Evolutionary conservation across 2,329 filamentous ascomycete genomes (phyloP).

Genomic region (Clonostachys byssicola): DNA sequence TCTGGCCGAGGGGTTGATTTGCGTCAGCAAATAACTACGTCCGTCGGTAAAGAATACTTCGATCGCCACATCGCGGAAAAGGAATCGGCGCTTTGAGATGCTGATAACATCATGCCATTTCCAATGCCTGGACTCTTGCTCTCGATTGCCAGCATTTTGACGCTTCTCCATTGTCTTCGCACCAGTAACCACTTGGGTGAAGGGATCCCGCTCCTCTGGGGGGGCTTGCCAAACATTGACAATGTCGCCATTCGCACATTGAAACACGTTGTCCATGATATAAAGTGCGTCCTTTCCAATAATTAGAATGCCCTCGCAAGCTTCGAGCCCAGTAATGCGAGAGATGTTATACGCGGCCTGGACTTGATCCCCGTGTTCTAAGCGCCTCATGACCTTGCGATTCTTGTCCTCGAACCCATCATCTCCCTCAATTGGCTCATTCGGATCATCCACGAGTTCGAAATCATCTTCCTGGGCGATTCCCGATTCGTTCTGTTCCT

Average conservation of each 20-base stretch:
- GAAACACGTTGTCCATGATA: slow-evolving; percentile 94
- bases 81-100: slow-evolving; percentile 89
- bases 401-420: slow-evolving; percentile 95
- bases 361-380: slow-evolving; percentile 87
- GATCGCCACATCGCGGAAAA: slow-evolving; percentile 94
- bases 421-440: slow-evolving; percentile 68
- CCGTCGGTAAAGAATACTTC: slow-evolving; percentile 98
- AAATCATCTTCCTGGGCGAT: slow-evolving; percentile 77
- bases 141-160: slow-evolving; percentile 46
- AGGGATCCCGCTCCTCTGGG: slow-evolving; percentile 86
- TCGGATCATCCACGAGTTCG: slow-evolving; percentile 91
- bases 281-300: slow-evolving; percentile 90
- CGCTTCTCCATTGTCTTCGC: slow-evolving; percentile 57
- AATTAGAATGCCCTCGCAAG: slow-evolving; percentile 88
- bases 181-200: slow-evolving; percentile 85
- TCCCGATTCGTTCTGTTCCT: background rate
- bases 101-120: slow-evolving; percentile 92
- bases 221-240: slow-evolving; percentile 95
- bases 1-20: slow-evolving; percentile 67
- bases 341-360: slow-evolving; percentile 95
- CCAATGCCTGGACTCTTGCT: slow-evolving; percentile 88
- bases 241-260: slow-evolving; percentile 91
- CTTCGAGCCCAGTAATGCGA: slow-evolving; percentile 87
- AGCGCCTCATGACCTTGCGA: slow-evolving; percentile 90
- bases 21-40: slow-evolving; percentile 87